Conservation (phyloP, 257 asterid genomes). For the Lavandula angustifolia region DNA sequence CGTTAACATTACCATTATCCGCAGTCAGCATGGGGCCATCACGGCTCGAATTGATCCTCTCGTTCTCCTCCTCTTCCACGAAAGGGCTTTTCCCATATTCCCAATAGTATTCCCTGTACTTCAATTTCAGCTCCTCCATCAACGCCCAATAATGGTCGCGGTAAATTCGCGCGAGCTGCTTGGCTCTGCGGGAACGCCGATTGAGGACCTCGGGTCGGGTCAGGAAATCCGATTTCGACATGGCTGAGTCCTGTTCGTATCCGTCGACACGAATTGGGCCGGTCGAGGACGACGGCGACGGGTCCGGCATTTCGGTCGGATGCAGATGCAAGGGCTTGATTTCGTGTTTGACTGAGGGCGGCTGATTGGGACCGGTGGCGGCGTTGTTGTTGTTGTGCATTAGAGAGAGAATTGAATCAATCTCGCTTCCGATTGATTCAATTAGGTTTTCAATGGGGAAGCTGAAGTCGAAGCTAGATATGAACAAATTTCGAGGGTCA, state of each 20-base stretch:
- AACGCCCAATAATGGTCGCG: conserved; percentile 76
- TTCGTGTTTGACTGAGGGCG: conserved; percentile 30
- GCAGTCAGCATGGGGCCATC: conserved; percentile 32
- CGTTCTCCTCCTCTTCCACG: conserved; percentile 54
- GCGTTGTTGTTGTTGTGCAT: conserved; percentile 30
- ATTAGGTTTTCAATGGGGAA: conserved; percentile 30
- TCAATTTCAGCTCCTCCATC: conserved; percentile 77
- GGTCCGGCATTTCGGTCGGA: conserved; percentile 38
- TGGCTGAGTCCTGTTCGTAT: conserved; percentile 47
- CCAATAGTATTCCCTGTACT: conserved; percentile 68
- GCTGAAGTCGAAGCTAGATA: conserved; percentile 15
- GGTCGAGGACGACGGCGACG: conserved; percentile 51
- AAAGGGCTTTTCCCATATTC: conserved; percentile 75
- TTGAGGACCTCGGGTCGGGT: conserved; percentile 61
- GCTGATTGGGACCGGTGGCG: conserved; percentile 18
- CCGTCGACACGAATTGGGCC: conserved; percentile 60
- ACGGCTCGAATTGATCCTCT: conserved; percentile 31
- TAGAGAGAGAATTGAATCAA: conserved; percentile 12
- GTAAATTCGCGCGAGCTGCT: conserved; percentile 64
- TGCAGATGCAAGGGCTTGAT: conserved; percentile 25
- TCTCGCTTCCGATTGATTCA: not conserved
- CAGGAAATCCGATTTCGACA: conserved; percentile 57
- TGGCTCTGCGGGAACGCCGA: conserved; percentile 64
- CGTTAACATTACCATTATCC: conserved; percentile 32
- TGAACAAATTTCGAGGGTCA: no score